Evolutionary conservation across 2,329 filamentous ascomycete species (phyloP).

Genomic region (Parasarocladium wereldwijsianum): DNA sequence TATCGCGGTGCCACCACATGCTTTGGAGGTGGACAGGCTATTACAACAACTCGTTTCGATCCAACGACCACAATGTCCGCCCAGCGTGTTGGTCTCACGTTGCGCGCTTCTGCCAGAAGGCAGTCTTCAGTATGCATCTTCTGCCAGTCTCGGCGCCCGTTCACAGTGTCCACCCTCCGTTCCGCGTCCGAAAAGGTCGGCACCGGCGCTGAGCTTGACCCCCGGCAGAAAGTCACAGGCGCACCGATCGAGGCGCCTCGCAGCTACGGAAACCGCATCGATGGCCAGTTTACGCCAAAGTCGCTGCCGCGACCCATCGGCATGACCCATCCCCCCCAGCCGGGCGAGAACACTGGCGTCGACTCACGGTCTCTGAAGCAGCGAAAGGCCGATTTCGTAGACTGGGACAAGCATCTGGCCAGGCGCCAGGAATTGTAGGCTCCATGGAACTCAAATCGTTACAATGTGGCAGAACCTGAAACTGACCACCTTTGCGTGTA

Average conservation of each 20-base stretch:
- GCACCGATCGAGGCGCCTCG: slow-evolving; percentile 43
- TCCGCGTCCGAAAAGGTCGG: slow-evolving; percentile 18
- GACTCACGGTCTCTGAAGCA: slow-evolving; percentile 53
- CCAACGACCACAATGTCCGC: background rate
- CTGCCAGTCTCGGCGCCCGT: slow-evolving; percentile 35
- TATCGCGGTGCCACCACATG: too few species aligned
- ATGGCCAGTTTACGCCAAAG: slow-evolving; percentile 40
- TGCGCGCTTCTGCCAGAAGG: background rate
- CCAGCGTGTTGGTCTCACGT: slow-evolving; percentile 1
- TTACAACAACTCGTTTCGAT: too few species aligned
- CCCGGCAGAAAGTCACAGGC: slow-evolving; percentile 23
- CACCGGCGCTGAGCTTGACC: slow-evolving; percentile 20
- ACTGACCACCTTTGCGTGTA: slow-evolving; percentile 15
- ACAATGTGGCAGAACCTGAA: background rate
- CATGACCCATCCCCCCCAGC: slow-evolving; percentile 54
- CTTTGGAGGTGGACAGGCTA: too few species aligned
- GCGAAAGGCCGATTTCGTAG: slow-evolving; percentile 63
- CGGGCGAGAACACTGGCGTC: slow-evolving; percentile 70
- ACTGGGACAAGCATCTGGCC: slow-evolving; percentile 72
- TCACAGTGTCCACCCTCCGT: slow-evolving; percentile 27
- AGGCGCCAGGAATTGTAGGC: slow-evolving; percentile 59
- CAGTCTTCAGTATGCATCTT: slow-evolving; percentile 25
- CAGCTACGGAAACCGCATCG: slow-evolving; percentile 39
- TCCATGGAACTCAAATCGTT: background rate
- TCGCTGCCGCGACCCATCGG: slow-evolving; percentile 65